These are phyloP conservation scores for Nakazawaea anatomiae DNA, from an alignment of 805 yeast genomes.

Conservation along the genomic window DNA sequence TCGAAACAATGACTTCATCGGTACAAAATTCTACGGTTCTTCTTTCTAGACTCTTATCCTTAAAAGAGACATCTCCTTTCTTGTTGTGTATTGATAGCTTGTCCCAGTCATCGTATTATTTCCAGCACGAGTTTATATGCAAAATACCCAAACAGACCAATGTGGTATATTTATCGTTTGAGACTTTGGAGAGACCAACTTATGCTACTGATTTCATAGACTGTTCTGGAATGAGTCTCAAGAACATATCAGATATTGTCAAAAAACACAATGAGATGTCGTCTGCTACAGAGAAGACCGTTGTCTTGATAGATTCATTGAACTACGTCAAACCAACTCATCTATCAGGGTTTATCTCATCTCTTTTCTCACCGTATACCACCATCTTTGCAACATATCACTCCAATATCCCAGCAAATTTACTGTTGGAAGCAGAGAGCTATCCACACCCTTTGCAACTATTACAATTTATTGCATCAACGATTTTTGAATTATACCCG, in stretches of 20 bases:
- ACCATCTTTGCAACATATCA: slow-evolving; percentile 33
- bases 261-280: slow-evolving; percentile 8
- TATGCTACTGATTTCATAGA: slow-evolving; percentile 45
- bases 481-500: slow-evolving; percentile 61
- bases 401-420: slow-evolving; percentile 21
- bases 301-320: slow-evolving; percentile 62
- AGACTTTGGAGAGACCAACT: slow-evolving; percentile 48
- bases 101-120: slow-evolving; percentile 54
- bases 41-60: slow-evolving; percentile 56
- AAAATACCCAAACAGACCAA: slow-evolving; percentile 27
- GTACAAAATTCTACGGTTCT: slow-evolving; percentile 37
- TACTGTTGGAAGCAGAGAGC: slow-evolving; percentile 18
- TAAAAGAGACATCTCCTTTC: slow-evolving; percentile 74
- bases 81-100: slow-evolving; percentile 64
- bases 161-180: slow-evolving; percentile 60
- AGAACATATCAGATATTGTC: slow-evolving; percentile 7
- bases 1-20: slow-evolving; percentile 6
- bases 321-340: slow-evolving; percentile 45
- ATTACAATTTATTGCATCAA: slow-evolving; percentile 67
- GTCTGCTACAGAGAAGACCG: slow-evolving; percentile 21
- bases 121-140: slow-evolving; percentile 54
- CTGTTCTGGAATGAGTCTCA: slow-evolving; percentile 23
- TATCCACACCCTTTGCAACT: slow-evolving; percentile 51
- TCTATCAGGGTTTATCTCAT: slow-evolving; percentile 44
- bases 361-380: slow-evolving; percentile 30